Conservation (phyloP, 495 filamentous ascomycete species). For the Daldinia concentrica region DNA sequence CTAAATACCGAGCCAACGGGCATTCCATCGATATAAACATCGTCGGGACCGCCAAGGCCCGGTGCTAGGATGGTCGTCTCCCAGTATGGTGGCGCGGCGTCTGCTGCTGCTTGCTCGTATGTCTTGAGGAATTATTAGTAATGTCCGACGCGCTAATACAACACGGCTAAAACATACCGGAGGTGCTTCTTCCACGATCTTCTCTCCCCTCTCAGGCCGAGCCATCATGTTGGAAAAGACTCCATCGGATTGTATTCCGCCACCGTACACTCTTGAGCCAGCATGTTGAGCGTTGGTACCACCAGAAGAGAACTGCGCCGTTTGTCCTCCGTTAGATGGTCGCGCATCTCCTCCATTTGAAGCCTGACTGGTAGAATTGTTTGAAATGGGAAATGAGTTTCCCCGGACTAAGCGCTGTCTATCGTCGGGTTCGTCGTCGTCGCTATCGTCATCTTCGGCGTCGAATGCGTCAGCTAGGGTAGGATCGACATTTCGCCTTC, state of each 20-base stretch:
- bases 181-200: conserved; percentile 84
- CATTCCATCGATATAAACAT: conserved; percentile 95
- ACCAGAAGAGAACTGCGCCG: conserved; percentile 37
- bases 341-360: conserved; percentile 24
- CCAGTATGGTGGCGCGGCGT: conserved; percentile 97
- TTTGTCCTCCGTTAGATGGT: conserved; percentile 25
- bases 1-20: conserved; percentile 95
- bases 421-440: conserved; percentile 81
- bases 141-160: conserved; percentile 2
- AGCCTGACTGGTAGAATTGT: conserved; percentile 21
- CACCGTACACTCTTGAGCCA: conserved; percentile 64
- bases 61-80: conserved; percentile 97
- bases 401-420: conserved; percentile 85
- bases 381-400: conserved; percentile 57
- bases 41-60: conserved; percentile 80
- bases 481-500: conserved; percentile 67
- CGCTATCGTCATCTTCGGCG: conserved; percentile 74
- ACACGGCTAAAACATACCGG: conserved; percentile 70
- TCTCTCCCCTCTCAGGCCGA: conserved; percentile 87
- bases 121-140: conserved; percentile 66
- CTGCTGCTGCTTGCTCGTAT: conserved; percentile 97
- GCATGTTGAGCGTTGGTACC: conserved; percentile 48
- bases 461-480: conserved; percentile 92
- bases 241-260: conserved; percentile 80
- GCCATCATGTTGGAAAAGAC: conserved; percentile 96